A percentile compares a stretch with the other conserved stretches of the same genome.
Conservation (phyloP, 108 stramenopile genomes). For the Cyclotella sp. region DNA sequence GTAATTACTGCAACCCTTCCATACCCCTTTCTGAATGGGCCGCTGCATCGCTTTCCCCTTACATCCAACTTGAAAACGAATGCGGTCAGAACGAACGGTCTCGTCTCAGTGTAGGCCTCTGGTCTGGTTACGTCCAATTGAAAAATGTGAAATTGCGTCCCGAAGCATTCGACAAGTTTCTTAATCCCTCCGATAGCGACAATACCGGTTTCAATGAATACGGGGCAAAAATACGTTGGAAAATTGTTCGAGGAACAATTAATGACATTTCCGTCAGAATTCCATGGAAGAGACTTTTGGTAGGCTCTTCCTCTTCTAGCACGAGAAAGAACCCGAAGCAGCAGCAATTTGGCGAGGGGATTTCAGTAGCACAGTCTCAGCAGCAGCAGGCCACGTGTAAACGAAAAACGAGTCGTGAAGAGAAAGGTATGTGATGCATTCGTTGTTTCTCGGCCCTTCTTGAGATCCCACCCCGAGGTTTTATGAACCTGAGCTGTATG, state of each 20-base stretch:
- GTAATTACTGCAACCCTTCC: constrained; percentile 28
- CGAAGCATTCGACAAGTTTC: constrained; percentile 46
- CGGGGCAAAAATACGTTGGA: constrained; percentile 41
- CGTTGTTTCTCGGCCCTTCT: too few relatives aligned
- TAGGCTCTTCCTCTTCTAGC: constrained; percentile 41
- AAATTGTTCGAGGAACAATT: constrained; percentile 41
- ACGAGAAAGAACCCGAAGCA: background rate
- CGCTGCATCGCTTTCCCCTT: constrained; percentile 44
- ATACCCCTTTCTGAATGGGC: constrained; percentile 47
- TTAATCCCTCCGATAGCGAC: constrained; percentile 20
- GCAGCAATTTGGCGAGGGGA: background rate
- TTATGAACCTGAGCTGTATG: too few relatives aligned
- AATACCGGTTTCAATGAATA: constrained; percentile 1
- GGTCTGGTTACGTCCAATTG: constrained; percentile 46
- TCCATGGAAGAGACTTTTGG: constrained; percentile 45
- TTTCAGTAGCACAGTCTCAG: background rate
- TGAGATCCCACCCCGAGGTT: too few relatives aligned
- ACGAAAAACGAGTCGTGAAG: background rate
- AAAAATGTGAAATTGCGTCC: constrained; percentile 46
- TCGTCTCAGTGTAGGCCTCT: constrained; percentile 31
- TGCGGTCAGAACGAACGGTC: constrained; percentile 7
- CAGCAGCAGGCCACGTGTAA: background rate
- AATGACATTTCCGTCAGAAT: constrained; percentile 38
- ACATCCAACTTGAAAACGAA: constrained; percentile 42
- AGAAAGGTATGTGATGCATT: constrained; percentile 4